Percentiles rank a stretch among this genome's conserved stretches.
Evolutionary conservation across 106 monocot species (phyloP).

Genomic region (Cymbidium sinense): DNA sequence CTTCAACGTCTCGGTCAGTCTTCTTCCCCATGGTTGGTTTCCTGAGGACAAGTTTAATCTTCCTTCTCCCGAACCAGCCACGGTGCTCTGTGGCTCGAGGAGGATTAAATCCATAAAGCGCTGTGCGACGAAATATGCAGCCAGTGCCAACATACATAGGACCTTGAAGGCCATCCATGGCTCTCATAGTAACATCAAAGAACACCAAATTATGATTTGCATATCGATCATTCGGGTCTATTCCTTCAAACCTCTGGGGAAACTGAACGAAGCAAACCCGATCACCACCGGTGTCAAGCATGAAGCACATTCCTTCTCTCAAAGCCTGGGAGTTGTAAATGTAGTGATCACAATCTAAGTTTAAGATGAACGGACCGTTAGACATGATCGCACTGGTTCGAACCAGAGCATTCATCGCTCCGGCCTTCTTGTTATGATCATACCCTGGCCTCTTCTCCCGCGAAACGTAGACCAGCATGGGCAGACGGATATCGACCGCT

Average conservation of each 20-base stretch:
- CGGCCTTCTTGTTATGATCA: constrained; percentile 99
- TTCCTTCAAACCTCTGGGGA: constrained; percentile 92
- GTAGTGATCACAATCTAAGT: constrained; percentile 97
- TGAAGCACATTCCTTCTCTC: constrained; percentile 97
- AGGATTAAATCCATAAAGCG: constrained; percentile 82
- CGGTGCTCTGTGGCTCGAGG: constrained; percentile 76
- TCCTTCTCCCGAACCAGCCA: constrained; percentile 86
- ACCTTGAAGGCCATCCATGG: constrained; percentile 94
- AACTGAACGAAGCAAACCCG: constrained; percentile 91
- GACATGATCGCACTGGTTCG: constrained; percentile 94
- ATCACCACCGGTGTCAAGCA: constrained; percentile 95
- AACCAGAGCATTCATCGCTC: constrained; percentile 94
- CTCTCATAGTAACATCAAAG: constrained; percentile 92
- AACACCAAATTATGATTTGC: constrained; percentile 97
- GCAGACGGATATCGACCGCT: constrained; percentile 60
- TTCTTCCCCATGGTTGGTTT: constrained; percentile 80
- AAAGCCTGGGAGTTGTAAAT: constrained; percentile 73
- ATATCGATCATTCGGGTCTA: constrained; percentile 86
- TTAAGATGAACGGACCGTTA: constrained; percentile 91
- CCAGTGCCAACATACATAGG: constrained; percentile 99
- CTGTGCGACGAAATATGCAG: constrained; percentile 84
- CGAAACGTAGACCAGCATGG: constrained; percentile 97
- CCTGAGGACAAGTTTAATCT: constrained; percentile 58
- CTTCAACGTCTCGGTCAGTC: constrained; percentile 15
- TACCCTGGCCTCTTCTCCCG: constrained; percentile 89